Conservation (phyloP, 192 early-diverging fungal species). For the Allomyces javanicus region DNA sequence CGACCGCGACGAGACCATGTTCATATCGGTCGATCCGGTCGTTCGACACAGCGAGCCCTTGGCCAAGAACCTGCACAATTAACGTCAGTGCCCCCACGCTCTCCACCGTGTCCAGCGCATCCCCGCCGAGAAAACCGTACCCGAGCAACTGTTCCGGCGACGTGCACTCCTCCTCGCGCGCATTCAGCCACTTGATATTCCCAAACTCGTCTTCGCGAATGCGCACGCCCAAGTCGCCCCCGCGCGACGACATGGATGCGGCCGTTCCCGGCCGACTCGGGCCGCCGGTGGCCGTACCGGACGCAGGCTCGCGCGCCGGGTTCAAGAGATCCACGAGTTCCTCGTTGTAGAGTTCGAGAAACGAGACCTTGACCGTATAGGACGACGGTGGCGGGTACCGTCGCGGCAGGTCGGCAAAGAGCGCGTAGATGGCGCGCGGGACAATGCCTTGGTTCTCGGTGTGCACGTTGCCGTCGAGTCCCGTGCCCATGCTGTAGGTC, state of each 20-base stretch:
- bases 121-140: neutral
- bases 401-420: conserved; percentile 22
- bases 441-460: conserved; percentile 36
- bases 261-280: conserved; percentile 39
- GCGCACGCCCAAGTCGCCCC: conserved; percentile 51
- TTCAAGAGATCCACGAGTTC: conserved; percentile 81
- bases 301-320: conserved; percentile 18
- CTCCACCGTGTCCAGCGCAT: too few relatives aligned
- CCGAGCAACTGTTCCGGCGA: neutral
- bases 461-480: conserved; percentile 7
- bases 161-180: conserved; percentile 7
- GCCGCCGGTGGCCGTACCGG: conserved; percentile 2
- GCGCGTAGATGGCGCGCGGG: conserved; percentile 43
- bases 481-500: conserved; percentile 9
- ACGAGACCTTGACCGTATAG: conserved; percentile 51
- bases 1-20: conserved; percentile 77
- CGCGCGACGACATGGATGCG: conserved; percentile 60
- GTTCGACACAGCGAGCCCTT: conserved; percentile 58
- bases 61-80: conserved; percentile 23
- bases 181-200: conserved; percentile 15
- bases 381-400: conserved; percentile 2
- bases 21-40: conserved; percentile 95
- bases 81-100: neutral
- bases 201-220: conserved; percentile 52
- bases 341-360: conserved; percentile 94